Conservation (phyloP, 2,329 filamentous ascomycete genomes). For the Drechmeria coniospora region DNA sequence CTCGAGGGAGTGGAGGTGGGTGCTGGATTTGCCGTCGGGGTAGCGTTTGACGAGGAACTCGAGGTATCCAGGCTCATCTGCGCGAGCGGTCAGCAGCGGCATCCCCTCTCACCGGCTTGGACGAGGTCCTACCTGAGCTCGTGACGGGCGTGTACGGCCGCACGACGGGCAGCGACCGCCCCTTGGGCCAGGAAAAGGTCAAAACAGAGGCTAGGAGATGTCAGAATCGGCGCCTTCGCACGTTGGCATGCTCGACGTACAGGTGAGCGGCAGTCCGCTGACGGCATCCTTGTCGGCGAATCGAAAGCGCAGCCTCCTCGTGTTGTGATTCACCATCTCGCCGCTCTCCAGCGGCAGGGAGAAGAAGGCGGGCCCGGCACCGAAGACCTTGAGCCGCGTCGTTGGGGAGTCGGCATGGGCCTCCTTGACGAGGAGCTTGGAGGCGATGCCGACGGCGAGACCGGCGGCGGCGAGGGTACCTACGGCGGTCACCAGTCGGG, state of each 20-base stretch:
- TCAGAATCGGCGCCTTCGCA: neutral
- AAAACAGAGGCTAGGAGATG: constrained; percentile 33
- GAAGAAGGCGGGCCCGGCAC: constrained; percentile 23
- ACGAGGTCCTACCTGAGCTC: neutral
- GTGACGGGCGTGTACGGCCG: constrained; percentile 40
- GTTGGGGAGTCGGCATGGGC: constrained; percentile 3
- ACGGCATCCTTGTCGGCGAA: constrained; percentile 29
- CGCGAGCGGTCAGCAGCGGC: no score
- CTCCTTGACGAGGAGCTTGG: constrained; percentile 9
- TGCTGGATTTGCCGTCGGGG: constrained; percentile 46
- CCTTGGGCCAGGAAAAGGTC: constrained; percentile 42
- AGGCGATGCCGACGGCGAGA: constrained; percentile 7
- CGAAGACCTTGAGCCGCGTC: constrained; percentile 13
- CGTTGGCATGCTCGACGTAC: constrained; percentile 14
- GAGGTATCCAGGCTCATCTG: constrained; percentile 41
- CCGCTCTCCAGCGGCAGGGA: constrained; percentile 33
- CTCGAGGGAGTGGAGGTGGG: constrained; percentile 47
- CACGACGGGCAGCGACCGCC: constrained; percentile 40
- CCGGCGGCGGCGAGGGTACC: constrained; percentile 3
- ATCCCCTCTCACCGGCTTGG: neutral
- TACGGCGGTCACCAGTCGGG: constrained; percentile 9
- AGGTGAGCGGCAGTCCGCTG: constrained; percentile 35
- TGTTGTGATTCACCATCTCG: constrained; percentile 41
- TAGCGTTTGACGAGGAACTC: constrained; percentile 56
- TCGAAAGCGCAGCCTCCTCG: constrained; percentile 40